Percentiles rank a stretch among this genome's conserved stretches.
phyloP scores from a whole-genome alignment of 202 grass and related monocot species.

The Musa balbisiana region DNA sequence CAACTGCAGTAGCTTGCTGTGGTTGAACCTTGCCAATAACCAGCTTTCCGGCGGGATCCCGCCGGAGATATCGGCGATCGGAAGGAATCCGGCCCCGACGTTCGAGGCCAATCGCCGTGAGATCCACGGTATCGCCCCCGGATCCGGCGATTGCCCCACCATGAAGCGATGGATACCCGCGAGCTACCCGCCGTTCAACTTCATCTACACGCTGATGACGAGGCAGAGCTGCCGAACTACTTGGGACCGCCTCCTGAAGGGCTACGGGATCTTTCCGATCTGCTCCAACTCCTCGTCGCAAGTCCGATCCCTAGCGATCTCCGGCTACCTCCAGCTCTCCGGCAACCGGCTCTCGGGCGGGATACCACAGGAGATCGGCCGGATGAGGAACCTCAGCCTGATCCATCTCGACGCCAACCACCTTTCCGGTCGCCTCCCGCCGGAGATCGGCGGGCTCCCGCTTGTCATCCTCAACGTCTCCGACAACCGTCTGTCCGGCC shows the following conservation, averaged over 20 bases:
- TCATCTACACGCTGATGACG: constrained; percentile 59
- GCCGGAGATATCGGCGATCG: constrained; percentile 46
- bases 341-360: constrained; percentile 56
- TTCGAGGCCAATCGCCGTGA: constrained; percentile 47
- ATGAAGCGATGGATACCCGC: constrained; percentile 83
- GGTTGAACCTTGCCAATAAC: constrained; percentile 77
- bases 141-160: constrained; percentile 64
- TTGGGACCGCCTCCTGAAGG: constrained; percentile 68
- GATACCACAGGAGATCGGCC: constrained; percentile 46
- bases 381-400: constrained; percentile 56
- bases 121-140: constrained; percentile 19
- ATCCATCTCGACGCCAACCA: constrained; percentile 62
- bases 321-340: constrained; percentile 81
- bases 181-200: constrained; percentile 81
- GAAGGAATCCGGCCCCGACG: constrained; percentile 49
- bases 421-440: constrained; percentile 43
- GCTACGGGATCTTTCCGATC: constrained; percentile 58
- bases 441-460: constrained; percentile 44
- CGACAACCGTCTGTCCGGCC: constrained; percentile 51
- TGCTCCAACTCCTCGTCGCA: constrained; percentile 48
- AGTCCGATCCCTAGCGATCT: constrained; percentile 37
- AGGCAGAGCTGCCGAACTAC: constrained; percentile 48
- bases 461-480: constrained; percentile 75
- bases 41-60: constrained; percentile 46
- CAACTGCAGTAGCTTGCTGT: constrained; percentile 73